phyloP scores from a whole-genome alignment of 148 eudicot genomes.

The Fagopyrum homotropicum region DNA sequence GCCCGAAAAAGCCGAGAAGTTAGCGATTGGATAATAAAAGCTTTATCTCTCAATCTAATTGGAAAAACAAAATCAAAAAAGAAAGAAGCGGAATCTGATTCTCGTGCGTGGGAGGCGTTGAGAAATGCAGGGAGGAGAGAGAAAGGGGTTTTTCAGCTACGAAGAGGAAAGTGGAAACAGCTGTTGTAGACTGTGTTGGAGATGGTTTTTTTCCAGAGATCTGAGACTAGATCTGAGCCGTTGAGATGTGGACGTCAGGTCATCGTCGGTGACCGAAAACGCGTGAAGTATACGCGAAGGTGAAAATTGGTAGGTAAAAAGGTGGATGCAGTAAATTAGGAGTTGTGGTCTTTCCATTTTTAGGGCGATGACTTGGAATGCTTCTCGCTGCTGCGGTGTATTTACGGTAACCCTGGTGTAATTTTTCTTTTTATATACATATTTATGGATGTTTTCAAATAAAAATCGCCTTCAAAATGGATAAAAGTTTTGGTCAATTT shows the following conservation, averaged over 20 bases:
- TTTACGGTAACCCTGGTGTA: not conserved
- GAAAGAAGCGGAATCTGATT: not conserved
- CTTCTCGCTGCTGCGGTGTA: not conserved
- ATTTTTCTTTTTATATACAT: too few species aligned
- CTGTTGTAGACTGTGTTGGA: not conserved
- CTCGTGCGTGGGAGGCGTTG: not conserved
- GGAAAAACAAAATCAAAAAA: not conserved
- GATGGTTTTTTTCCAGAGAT: not conserved
- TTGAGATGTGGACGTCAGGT: constrained; percentile 8
- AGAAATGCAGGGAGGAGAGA: constrained; percentile 5
- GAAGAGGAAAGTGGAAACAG: constrained; percentile 11
- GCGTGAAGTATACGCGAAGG: constrained; percentile 10
- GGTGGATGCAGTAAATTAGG: not conserved
- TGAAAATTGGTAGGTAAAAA: not conserved
- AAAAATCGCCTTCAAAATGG: too few species aligned
- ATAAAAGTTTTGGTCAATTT: too few species aligned
- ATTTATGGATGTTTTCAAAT: too few species aligned
- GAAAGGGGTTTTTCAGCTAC: not conserved
- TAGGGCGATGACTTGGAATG: constrained; percentile 4
- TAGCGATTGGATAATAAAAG: constrained; percentile 11
- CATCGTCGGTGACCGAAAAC: constrained; percentile 3
- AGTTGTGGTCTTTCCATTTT: not conserved
- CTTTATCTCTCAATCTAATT: not conserved
- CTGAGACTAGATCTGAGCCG: constrained; percentile 19
- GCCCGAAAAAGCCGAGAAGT: constrained; percentile 9